Conservation (phyloP, 495 filamentous ascomycete species). For the Parathielavia appendiculata region DNA sequence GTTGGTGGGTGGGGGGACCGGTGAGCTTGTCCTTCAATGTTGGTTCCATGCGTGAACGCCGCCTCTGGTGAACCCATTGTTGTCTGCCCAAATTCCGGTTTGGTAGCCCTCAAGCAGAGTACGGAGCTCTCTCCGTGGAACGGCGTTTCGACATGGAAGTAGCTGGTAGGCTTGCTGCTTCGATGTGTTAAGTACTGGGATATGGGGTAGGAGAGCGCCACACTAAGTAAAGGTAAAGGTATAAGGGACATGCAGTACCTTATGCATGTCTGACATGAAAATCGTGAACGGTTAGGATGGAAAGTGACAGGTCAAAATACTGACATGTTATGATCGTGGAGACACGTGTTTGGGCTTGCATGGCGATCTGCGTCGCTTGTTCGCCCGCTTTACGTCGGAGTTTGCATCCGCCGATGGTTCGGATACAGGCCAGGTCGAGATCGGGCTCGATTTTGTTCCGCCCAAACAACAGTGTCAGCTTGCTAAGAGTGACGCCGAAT, state of each 20-base stretch:
- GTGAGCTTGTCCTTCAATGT: neutral
- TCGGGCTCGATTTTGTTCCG: neutral
- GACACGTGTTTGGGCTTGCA: conserved; percentile 11
- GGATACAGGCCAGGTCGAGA: neutral
- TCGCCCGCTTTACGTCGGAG: neutral
- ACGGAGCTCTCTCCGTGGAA: no score
- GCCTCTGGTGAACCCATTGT: neutral
- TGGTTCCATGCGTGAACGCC: neutral
- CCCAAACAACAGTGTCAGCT: neutral
- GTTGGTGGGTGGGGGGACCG: neutral
- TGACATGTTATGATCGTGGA: neutral
- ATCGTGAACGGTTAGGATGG: neutral
- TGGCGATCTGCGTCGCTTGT: neutral
- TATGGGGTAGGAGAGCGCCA: neutral
- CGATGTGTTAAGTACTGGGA: no score
- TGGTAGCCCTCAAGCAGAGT: no score
- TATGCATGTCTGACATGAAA: neutral
- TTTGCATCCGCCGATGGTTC: neutral
- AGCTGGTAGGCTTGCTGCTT: no score
- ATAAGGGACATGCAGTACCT: neutral
- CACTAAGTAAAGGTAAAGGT: neutral
- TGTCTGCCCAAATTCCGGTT: neutral
- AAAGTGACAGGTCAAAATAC: neutral
- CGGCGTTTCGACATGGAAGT: no score
- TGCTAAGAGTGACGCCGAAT: conserved; percentile 3